Base-by-base conservation (phyloP, 1,284 basidiomycete genomes). In the Cutaneotrichosporon cutaneum region DNA sequence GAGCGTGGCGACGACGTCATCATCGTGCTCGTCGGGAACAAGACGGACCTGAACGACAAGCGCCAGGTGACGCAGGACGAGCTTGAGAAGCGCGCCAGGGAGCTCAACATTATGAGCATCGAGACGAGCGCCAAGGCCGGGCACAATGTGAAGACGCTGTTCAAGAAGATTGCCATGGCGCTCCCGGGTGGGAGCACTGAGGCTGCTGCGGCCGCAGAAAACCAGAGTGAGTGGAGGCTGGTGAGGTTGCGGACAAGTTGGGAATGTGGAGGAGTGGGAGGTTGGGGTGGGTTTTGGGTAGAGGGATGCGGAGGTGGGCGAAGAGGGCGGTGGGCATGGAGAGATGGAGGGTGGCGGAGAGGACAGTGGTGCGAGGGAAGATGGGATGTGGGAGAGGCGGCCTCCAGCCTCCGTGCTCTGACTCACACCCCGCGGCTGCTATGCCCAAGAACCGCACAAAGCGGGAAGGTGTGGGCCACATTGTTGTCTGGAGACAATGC, bases 61-160 rank as follows among this genome's bases (percentile, higher is more conserved):
- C 65, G 74, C 68, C 93, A 99, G 88, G 95, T 99, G n/a, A 98
- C 95, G 6, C 85, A 94, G 7, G 96, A 99, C 77, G 95, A 99
- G 75, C 93, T 95, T 18, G 95, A 95, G 55, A 87, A 89, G 63
- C 92, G 92, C 73, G 87, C 94, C n/a, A 89, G 92, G 58, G 90
- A 96, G 76, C 83, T 96, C 66, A 90, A 89, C 73, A 90, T 99
- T 72, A 93, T 99, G 90, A 97, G 96, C 76, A 97, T 99, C 88
- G 96, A 99, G 82, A 99, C 96, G 4, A 96, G 93, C 35, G 96
- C 96, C 36, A 99, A 99, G 79, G 96, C 96, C 3, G 96, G 96
- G 2, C 95, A 99, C 80, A 99, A 99, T 70, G 96, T 99, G 68
- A 99, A 99, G 83, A 90, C 90, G 66, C 81, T 99, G 65, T 99